Evolutionary conservation across 169 alveolate species (phyloP), one percentile per base, ranked within the genome.

Genomic region (Eimeria brunetti): DNA sequence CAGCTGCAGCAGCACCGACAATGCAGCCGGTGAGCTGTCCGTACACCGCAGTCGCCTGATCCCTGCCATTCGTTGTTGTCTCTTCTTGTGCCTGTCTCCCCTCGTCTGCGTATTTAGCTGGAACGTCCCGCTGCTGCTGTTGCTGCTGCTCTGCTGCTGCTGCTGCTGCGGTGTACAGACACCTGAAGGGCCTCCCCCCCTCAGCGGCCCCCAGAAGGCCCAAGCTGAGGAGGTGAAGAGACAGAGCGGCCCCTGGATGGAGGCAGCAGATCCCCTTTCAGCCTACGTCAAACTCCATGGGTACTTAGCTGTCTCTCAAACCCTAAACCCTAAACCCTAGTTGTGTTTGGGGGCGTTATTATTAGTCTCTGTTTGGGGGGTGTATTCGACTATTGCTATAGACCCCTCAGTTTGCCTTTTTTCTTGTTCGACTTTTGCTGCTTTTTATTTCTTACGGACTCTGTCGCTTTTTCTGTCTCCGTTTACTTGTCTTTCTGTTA

Each of bases 211-310:
- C 20, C 80, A 60, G 22, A 16, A 41, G 81, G 75, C 80, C 27
- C 80, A 85, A 60, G 58, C 46, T 18, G 91, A 36, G 38, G 60
- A 62, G 60, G 60, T 44, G 80, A 14, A 56, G 33, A 62, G 58
- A 20, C 80, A 53, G 44, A 22, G 80, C 44, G 91, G 91, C 44
- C 80, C 56, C 80, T 62, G 81, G 80, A 53, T 51, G 81, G 51
- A 60, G 11, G 36, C 49, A 9, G 16, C 14, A 11, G 94, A 88
- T 53, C 85, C 86, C 44, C 86, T 88, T 14, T 64, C 94, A 20
- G 73, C 49, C 18, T 88, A 67, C 30, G 94, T 88, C 14, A 36
- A 33, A 56, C 24, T 46, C 33, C 94, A 88, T 27, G 94, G 94
- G 94, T 88, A 46, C 16, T 85, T 3, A 38, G 38, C 56, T 49